Evolutionary conservation across 805 yeast species (phyloP), one percentile per base, ranked within the genome.

Genomic region (Metschnikowia amazonensis): DNA sequence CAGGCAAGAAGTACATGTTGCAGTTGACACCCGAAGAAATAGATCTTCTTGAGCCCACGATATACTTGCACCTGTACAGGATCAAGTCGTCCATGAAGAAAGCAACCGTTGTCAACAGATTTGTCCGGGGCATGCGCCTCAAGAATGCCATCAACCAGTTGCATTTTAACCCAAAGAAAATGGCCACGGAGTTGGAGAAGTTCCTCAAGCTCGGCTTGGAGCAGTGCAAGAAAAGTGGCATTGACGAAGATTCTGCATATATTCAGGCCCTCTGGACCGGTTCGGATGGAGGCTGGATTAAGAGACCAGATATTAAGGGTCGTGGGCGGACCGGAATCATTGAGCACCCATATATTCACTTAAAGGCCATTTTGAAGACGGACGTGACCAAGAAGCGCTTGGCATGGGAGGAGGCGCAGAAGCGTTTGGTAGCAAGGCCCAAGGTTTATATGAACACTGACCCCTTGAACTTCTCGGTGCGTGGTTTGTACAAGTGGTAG

Each of bases 211-310:
- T 79, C 42, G 96, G 95, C 8, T 59, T 87, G 28, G 74, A 78
- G 38, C 89, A 87, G 58, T 89, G 90, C 18, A 69, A 77, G 46
- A 70, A 68, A 32, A 64, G 84, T 52, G 81, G 82, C 2, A 65
- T 85, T 49, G 66, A 82, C 49, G 76, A 80, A 20, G 77, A 83
- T 48, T 77, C 77, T 31, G 63, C 89, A 35, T 87, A 84, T 57
- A 77, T 92, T 46, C 79, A 83, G 36, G 86, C 86, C 59, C 80
- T 89, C 48, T 92, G 97, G 97, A 82, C 82, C 23, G 97, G 97
- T 34, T 82, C 89, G 46, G 98, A 92, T 64, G 96, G 96, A 17
- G 60, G 67, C 42, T 81, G 85, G 82, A 58, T 61, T 24, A 83
- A 80, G 63, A 77, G 94, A 63, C 65, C 81, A 8, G 97, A 92